Base-by-base conservation (phyloP, 805 yeast species). In the Pichia cabralensis region DNA sequence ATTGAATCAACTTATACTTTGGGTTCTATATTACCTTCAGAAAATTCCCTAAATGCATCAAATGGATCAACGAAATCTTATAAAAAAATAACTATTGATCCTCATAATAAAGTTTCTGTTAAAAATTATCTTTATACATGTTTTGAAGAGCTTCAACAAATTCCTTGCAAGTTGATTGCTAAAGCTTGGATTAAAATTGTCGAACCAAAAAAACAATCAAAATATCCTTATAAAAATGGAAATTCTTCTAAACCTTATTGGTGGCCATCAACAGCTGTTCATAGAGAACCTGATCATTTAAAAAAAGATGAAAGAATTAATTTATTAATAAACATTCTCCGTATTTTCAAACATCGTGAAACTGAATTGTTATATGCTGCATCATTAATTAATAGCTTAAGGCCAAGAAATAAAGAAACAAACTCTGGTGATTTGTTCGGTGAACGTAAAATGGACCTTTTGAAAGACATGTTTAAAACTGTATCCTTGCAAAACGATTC, bases 211-310 rank as follows among this genome's bases (percentile, higher is more conserved):
- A 80, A 80, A 42, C 84, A 79, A 53, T 62, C 77, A 1, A 55
- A 58, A 17, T 67, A 58, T 44, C 89, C 89, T 4, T 80, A 80
- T 50, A 77, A 71, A 35, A 47, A 50, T 8, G 74, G 73, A 3
- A 67, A 68, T 11, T 31, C 18, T 1, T 45, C 68, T 10, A 69
- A 61, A 41, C 92, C 89, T 1, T 46, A 49, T 5, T 80, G 88
- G 88, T 80, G 92, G 92, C 88, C 88, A 0, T 24, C 28, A 0
- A 37, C 42, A 10, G 69, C 76, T 1, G 58, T 71, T 24, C 89
- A 80, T 53, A 63, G 61, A 28, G 88, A 80, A 47, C 89, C 89
- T 0, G 89, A 80, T 49, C 89, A 81, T 55, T 56, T 81, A 38
- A 65, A 61, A 38, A 80, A 76, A 48, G 57, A 55, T 1, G 79